These are phyloP conservation scores for Cercospora nicotianae DNA, from an alignment of 2,329 filamentous ascomycete genomes.

Conservation along the genomic window DNA sequence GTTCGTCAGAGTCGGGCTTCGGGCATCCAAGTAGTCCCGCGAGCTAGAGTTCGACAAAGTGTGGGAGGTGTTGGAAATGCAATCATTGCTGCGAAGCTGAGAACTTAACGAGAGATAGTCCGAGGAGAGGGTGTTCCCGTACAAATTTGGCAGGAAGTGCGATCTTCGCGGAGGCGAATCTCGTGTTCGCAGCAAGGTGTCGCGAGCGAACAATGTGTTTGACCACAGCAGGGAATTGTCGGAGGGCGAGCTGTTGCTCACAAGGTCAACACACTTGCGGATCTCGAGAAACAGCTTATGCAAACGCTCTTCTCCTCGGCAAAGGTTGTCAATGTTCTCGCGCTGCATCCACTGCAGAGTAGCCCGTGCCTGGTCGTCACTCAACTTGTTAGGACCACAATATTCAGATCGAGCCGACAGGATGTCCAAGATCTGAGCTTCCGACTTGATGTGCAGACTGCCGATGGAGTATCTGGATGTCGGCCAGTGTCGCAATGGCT, in stretches of 20 bases:
- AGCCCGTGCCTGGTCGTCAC: slow-evolving; percentile 89
- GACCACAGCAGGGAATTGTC: slow-evolving; percentile 90
- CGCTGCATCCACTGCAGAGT: slow-evolving; percentile 80
- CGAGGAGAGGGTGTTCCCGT: slow-evolving; percentile 17
- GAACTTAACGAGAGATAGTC: slow-evolving; percentile 27
- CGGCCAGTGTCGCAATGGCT: slow-evolving; percentile 44
- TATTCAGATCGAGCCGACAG: slow-evolving; percentile 80
- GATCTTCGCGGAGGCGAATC: slow-evolving; percentile 8
- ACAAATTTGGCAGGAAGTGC: slow-evolving; percentile 16
- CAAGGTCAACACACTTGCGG: slow-evolving; percentile 77
- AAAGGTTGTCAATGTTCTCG: slow-evolving; percentile 86
- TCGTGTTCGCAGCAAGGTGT: slow-evolving; percentile 37
- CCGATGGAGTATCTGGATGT: slow-evolving; percentile 50
- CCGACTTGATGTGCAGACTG: slow-evolving; percentile 72
- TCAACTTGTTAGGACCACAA: slow-evolving; percentile 89
- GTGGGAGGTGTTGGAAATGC: slow-evolving; percentile 31
- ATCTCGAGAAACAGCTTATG: slow-evolving; percentile 92
- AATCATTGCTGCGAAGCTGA: slow-evolving; percentile 30
- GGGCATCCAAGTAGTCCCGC: slow-evolving; percentile 68
- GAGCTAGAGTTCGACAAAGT: slow-evolving; percentile 37
- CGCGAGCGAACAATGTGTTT: slow-evolving; percentile 79
- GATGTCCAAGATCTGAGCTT: slow-evolving; percentile 82
- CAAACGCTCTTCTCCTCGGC: slow-evolving; percentile 89
- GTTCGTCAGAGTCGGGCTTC: slow-evolving; percentile 68
- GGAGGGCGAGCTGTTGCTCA: slow-evolving; percentile 70